These are phyloP conservation scores for Botrytis byssoidea DNA, from an alignment of 2,329 filamentous ascomycete species.

Conservation along the genomic window DNA sequence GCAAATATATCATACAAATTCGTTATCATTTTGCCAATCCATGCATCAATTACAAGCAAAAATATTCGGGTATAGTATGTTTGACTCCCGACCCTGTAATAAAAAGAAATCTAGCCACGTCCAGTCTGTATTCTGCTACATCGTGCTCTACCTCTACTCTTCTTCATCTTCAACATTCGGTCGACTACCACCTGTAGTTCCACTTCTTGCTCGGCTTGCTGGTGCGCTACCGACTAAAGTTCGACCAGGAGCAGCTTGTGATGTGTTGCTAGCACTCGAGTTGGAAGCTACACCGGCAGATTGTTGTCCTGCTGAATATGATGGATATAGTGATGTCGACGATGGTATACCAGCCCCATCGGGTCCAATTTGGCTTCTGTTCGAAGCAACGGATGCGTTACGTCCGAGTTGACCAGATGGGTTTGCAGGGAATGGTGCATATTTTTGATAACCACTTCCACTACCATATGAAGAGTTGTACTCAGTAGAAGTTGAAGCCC, in stretches of 20 bases:
- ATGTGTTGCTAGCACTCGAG: background rate
- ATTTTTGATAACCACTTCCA: conserved; percentile 15
- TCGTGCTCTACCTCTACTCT: background rate
- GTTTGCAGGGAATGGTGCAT: conserved; percentile 12
- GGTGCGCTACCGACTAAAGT: conserved; percentile 6
- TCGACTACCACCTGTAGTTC: background rate
- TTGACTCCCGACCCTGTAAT: conserved; percentile 5
- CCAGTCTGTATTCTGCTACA: background rate
- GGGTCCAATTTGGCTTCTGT: conserved; percentile 5
- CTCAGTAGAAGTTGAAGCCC: background rate
- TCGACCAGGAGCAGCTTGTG: conserved; percentile 8
- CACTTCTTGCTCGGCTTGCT: background rate
- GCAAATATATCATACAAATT: conserved; percentile 13
- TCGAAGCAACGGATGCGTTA: conserved; percentile 11
- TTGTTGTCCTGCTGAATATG: conserved; percentile 6
- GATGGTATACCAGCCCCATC: conserved; percentile 3
- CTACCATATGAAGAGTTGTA: conserved; percentile 12
- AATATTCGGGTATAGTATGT: conserved; percentile 9
- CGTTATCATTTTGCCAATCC: conserved; percentile 10
- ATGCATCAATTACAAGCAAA: background rate
- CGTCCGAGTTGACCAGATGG: conserved; percentile 11
- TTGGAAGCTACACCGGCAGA: background rate
- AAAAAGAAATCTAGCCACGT: background rate
- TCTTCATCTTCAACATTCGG: background rate
- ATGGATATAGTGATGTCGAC: background rate